Base-by-base conservation (phyloP, 768 basidiomycete genomes). In the Clitopilus passeckerianus region DNA sequence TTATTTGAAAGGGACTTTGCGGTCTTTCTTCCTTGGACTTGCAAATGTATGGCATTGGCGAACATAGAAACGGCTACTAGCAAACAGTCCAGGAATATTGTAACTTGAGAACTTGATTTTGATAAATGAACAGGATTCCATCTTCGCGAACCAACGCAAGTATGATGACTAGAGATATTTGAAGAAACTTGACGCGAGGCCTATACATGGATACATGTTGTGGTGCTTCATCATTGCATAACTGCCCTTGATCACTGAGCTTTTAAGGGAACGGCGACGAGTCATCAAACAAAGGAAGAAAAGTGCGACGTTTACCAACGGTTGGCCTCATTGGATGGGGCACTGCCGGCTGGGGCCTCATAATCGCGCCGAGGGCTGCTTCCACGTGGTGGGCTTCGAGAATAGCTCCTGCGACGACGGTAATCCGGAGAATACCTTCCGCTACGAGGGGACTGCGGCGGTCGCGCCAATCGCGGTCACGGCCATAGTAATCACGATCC, bases 391-490 rank as follows among this genome's bases (percentile, higher is more conserved):
- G 91, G 91, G 74, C 88, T 91, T 69, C 88, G 81, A 57, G 88
- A 90, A 64, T 90, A 88, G 74, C 89, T 91, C 71, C 83, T 80
- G 57, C 91, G 87, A 70, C 80, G 82, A 66, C 87, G 80, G 64
- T 89, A 85, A 65, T 90, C 89, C 61, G 90, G 90, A 63, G 89
- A 91, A 77, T 90, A 87, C 59, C 89, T 77, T 60, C 85, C 79
- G 64, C 86, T 76, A 57, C 84, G 77, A 59, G 86, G 77, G 89
- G 86, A 76, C 87, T 89, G 62, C 91, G 86, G 65, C 90, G 84
- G 65, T 93, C 90, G 64, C 89, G 84, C 86, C 89, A 90, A 66
- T 91, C 88, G 62, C 85, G 76, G 71, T 90, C 88, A 53, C 89
- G 80, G 59, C 87, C 88, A 63, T 87, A 89, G 52, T 80, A 80